These are phyloP conservation scores for Tricholomella constricta DNA, from an alignment of 768 basidiomycete species.

Conservation along the genomic window DNA sequence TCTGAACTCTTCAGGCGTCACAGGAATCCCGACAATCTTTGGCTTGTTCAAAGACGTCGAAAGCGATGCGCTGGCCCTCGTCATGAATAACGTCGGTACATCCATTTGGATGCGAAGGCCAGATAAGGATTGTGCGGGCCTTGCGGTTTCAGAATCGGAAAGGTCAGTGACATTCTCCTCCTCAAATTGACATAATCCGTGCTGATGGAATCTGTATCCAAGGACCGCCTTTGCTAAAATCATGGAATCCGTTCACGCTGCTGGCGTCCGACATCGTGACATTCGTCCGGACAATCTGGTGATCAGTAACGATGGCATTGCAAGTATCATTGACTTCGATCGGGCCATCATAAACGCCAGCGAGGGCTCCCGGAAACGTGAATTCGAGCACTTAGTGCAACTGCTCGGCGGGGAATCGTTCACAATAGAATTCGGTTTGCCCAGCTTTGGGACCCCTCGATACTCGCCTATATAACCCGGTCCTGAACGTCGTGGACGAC, in stretches of 20 bases:
- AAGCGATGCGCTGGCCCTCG: constrained; percentile 3
- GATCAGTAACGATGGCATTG: neutral
- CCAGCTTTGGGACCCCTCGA: no score
- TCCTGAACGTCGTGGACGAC: no score
- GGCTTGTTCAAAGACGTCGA: constrained; percentile 17
- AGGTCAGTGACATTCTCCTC: no score
- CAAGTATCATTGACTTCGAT: neutral
- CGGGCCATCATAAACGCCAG: neutral
- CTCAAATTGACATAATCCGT: no score
- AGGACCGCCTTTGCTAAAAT: neutral
- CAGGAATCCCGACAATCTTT: constrained; percentile 14
- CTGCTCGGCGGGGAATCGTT: no score
- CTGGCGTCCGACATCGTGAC: constrained; percentile 1
- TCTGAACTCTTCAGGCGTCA: constrained; percentile 2
- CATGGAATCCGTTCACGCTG: neutral
- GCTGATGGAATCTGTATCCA: neutral
- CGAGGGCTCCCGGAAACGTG: neutral
- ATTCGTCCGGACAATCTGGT: neutral
- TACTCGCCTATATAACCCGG: no score
- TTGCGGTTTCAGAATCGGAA: no score
- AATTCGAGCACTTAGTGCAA: no score
- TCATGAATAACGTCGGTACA: constrained; percentile 9
- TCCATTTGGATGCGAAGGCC: no score
- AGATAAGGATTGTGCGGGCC: no score
- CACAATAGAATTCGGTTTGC: no score